Conservation (phyloP, 495 filamentous ascomycete genomes). For the Penicillium salamii region DNA sequence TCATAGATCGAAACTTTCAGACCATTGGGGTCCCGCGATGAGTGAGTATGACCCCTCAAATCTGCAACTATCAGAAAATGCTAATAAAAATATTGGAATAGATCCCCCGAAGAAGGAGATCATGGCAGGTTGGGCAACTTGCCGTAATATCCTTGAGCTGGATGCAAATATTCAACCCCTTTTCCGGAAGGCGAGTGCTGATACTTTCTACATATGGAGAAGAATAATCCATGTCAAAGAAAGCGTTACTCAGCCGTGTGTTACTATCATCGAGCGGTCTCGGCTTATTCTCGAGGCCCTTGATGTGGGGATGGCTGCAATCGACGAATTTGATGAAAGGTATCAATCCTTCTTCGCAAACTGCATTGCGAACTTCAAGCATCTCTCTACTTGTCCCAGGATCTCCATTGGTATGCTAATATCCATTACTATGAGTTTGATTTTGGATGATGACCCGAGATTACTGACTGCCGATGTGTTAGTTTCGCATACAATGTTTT, state of each 20-base stretch:
- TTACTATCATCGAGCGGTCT: neutral
- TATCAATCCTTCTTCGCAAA: conserved; percentile 15
- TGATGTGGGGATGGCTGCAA: neutral
- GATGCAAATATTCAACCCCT: conserved; percentile 11
- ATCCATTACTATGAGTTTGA: neutral
- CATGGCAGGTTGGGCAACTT: neutral
- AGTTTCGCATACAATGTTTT: conserved; percentile 19
- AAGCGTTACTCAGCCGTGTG: neutral
- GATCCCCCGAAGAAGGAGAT: neutral
- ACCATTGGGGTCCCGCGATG: neutral
- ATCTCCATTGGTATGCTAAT: conserved; percentile 17
- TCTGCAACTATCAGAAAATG: no score
- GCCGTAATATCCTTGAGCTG: neutral
- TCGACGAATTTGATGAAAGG: conserved; percentile 5
- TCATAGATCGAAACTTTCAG: conserved; percentile 14
- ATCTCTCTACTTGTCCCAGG: conserved; percentile 15
- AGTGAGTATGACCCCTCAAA: neutral
- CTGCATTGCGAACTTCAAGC: conserved; percentile 7
- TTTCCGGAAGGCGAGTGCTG: conserved; percentile 14
- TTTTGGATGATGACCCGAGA: neutral
- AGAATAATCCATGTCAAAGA: conserved; percentile 15
- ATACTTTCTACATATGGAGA: conserved; percentile 18
- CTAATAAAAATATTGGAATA: no score
- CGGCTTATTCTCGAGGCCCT: neutral
- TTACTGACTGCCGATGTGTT: neutral